Conservation (phyloP, 2,329 filamentous ascomycete genomes). For the Cucurbitaria berberidis region DNA sequence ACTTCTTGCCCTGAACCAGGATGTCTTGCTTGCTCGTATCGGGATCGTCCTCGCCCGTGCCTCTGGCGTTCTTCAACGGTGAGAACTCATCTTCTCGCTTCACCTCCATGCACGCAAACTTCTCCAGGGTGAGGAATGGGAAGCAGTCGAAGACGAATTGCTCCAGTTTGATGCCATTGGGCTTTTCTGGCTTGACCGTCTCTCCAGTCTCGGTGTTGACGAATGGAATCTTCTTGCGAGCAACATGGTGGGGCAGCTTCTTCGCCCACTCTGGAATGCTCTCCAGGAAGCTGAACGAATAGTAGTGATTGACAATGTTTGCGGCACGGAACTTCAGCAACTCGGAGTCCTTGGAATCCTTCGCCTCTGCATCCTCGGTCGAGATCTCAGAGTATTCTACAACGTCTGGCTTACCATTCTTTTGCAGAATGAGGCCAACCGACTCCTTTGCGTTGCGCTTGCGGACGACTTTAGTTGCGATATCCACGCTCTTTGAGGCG, state of each 20-base stretch:
- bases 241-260: constrained; percentile 91
- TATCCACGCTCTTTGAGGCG: constrained; percentile 85
- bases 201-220: constrained; percentile 78
- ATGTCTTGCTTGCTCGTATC: constrained; percentile 93
- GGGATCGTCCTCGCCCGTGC: constrained; percentile 89
- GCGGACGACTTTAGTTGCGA: constrained; percentile 98
- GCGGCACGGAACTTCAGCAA: constrained; percentile 95
- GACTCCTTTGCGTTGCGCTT: constrained; percentile 97
- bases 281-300: constrained; percentile 91
- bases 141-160: constrained; percentile 99
- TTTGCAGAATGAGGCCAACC: constrained; percentile 90
- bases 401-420: constrained; percentile 95
- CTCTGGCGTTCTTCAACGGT: constrained; percentile 85
- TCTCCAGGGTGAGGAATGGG: constrained; percentile 80
- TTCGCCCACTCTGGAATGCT: constrained; percentile 85
- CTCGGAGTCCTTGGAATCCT: constrained; percentile 78
- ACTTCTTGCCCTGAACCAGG: constrained; percentile 85
- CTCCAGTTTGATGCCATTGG: constrained; percentile 98
- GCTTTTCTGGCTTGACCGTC: constrained; percentile 86
- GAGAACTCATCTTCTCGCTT: constrained; percentile 98
- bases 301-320: constrained; percentile 99
- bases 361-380: constrained; percentile 82
- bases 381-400: constrained; percentile 99
- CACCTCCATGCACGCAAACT: constrained; percentile 96
- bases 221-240: constrained; percentile 96